Percentiles rank a stretch among this genome's conserved stretches.
Evolutionary conservation across 768 basidiomycete genomes (phyloP).

Genomic region (Lentinula edodes): DNA sequence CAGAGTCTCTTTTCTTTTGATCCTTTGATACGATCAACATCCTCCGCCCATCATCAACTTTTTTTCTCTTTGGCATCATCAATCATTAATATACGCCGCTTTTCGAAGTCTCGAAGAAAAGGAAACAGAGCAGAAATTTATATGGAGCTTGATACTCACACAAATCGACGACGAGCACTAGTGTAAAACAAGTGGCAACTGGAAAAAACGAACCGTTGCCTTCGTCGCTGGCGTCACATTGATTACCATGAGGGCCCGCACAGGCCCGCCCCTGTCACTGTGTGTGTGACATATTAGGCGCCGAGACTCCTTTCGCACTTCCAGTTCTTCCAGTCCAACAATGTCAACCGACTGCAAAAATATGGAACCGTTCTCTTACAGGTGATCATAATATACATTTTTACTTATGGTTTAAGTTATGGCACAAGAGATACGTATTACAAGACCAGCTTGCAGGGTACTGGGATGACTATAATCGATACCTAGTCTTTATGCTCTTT

Average conservation of each 20-base stretch:
- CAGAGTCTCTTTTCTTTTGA: constrained; percentile 2
- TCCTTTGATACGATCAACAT: constrained; percentile 5
- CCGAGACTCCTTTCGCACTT: neutral
- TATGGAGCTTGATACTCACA: neutral
- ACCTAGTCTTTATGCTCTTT: neutral
- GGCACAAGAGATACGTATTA: neutral
- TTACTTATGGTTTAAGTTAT: neutral
- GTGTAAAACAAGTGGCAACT: neutral
- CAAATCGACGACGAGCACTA: neutral
- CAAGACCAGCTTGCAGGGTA: neutral
- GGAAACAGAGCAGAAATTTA: neutral
- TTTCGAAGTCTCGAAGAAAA: neutral
- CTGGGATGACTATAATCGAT: too few relatives aligned
- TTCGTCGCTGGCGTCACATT: neutral
- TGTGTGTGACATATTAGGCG: neutral
- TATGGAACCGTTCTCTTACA: too few relatives aligned
- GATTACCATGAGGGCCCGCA: neutral
- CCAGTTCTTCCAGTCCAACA: too few relatives aligned
- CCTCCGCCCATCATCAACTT: constrained; percentile 1
- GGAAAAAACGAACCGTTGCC: neutral
- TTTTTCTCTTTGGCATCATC: neutral
- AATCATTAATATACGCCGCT: neutral
- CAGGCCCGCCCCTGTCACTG: neutral
- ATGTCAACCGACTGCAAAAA: too few relatives aligned
- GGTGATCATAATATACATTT: neutral